phyloP scores from a whole-genome alignment of 441 rosid genomes.

The Capsella rubella region DNA sequence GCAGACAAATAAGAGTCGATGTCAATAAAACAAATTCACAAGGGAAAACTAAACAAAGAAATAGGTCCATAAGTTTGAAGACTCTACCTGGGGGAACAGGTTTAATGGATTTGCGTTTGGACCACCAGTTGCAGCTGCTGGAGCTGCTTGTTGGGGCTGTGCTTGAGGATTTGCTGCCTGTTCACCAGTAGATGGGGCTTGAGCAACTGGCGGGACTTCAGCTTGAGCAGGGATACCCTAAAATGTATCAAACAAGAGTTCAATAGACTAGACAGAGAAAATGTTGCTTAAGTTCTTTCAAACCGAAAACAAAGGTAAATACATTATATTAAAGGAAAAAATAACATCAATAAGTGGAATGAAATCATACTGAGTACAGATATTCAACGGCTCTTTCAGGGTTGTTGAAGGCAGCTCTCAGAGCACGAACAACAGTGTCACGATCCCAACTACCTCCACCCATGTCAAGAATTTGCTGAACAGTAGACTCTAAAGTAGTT shows the following conservation, averaged over 20 bases:
- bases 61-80: background rate
- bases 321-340: constrained; percentile 1
- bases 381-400: constrained; percentile 78
- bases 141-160: constrained; percentile 53
- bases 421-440: constrained; percentile 67
- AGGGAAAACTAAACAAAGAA: background rate
- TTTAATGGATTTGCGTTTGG: constrained; percentile 84
- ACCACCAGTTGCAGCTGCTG: constrained; percentile 57
- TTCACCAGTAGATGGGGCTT: constrained; percentile 53
- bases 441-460: constrained; percentile 81
- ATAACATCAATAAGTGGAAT: background rate
- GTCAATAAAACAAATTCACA: constrained; percentile 19
- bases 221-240: constrained; percentile 84
- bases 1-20: constrained; percentile 4
- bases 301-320: background rate
- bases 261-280: background rate
- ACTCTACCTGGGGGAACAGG: constrained; percentile 78
- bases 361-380: constrained; percentile 56
- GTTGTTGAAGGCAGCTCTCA: constrained; percentile 70
- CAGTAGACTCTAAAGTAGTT: constrained; percentile 53
- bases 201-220: constrained; percentile 63
- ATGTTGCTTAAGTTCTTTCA: constrained; percentile 1
- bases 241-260: constrained; percentile 1
- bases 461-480: constrained; percentile 72
- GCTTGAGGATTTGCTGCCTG: constrained; percentile 58